Percentiles rank a stretch among this genome's conserved stretches.
These are phyloP conservation scores for Erodium texanum DNA, from an alignment of 441 rosid genomes.

Conservation along the genomic window DNA sequence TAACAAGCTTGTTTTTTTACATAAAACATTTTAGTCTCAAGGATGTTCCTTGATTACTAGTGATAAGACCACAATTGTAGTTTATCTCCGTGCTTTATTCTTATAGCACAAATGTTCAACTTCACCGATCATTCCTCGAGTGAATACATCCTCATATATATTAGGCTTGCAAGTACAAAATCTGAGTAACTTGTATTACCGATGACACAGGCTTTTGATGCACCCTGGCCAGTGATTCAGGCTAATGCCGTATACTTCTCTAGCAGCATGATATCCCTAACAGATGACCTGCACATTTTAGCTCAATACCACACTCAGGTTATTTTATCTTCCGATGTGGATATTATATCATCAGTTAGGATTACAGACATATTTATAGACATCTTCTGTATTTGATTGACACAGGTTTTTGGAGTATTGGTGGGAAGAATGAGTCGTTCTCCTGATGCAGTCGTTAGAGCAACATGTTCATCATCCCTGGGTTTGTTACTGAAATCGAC, in stretches of 20 bases:
- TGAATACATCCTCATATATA: no score
- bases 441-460: slow-evolving; percentile 73
- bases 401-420: slow-evolving; percentile 68
- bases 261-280: slow-evolving; percentile 70
- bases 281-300: slow-evolving; percentile 69
- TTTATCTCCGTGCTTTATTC: no score
- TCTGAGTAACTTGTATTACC: no score
- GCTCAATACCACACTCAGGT: slow-evolving; percentile 75
- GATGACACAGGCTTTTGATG: slow-evolving; percentile 74
- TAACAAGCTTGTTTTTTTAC: no score
- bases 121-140: no score
- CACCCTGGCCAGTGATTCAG: slow-evolving; percentile 92
- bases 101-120: no score
- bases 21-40: no score
- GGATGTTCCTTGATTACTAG: no score
- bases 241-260: slow-evolving; percentile 89
- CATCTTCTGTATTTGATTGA: slow-evolving; percentile 8
- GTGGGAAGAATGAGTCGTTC: slow-evolving; percentile 81
- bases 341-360: no score
- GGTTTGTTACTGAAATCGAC: slow-evolving; percentile 70
- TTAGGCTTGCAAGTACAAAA: not conserved
- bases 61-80: no score
- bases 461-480: slow-evolving; percentile 70
- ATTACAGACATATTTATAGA: no score
- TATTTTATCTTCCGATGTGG: no score